These are phyloP conservation scores for Hysterangium stoloniferum DNA, from an alignment of 768 basidiomycete genomes.

Conservation along the genomic window DNA sequence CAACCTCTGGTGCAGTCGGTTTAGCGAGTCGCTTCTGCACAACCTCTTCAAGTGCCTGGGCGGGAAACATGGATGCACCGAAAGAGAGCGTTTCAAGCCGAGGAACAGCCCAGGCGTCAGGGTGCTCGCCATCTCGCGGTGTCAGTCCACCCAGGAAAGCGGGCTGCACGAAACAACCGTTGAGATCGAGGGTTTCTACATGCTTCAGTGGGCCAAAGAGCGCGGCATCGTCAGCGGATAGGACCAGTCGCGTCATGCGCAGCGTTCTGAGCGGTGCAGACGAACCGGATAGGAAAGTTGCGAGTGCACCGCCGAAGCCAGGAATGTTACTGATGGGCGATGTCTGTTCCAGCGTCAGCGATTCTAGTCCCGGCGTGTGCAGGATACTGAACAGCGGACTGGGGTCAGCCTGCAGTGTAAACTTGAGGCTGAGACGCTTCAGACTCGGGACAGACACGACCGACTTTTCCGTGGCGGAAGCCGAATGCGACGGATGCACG, in stretches of 20 bases:
- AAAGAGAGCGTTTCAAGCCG: not conserved
- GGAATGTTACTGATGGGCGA: conserved; percentile 5
- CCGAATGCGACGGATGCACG: not conserved
- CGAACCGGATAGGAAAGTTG: not conserved
- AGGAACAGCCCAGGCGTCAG: not conserved
- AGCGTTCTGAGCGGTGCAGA: not conserved
- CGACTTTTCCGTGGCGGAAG: not conserved
- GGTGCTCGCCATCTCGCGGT: not conserved
- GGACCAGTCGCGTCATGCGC: not conserved
- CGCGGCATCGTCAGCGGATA: not conserved
- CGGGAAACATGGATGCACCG: not conserved
- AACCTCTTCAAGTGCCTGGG: not conserved
- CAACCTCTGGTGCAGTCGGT: not conserved
- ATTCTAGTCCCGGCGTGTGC: conserved; percentile 3
- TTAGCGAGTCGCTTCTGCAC: not conserved
- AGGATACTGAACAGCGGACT: conserved; percentile 1
- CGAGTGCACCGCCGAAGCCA: not conserved
- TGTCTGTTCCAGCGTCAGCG: conserved; percentile 1
- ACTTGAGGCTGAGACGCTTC: not conserved
- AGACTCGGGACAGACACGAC: conserved; percentile 2
- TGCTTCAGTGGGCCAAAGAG: not conserved
- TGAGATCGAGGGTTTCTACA: not conserved
- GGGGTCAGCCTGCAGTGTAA: conserved; percentile 6
- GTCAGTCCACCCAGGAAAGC: conserved; percentile 1
- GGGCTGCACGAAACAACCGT: not conserved